Percentiles rank a stretch among this genome's conserved stretches.
Evolutionary conservation across 352 stramenopile species (phyloP).

Genomic region (Globisporangium viniferum): DNA sequence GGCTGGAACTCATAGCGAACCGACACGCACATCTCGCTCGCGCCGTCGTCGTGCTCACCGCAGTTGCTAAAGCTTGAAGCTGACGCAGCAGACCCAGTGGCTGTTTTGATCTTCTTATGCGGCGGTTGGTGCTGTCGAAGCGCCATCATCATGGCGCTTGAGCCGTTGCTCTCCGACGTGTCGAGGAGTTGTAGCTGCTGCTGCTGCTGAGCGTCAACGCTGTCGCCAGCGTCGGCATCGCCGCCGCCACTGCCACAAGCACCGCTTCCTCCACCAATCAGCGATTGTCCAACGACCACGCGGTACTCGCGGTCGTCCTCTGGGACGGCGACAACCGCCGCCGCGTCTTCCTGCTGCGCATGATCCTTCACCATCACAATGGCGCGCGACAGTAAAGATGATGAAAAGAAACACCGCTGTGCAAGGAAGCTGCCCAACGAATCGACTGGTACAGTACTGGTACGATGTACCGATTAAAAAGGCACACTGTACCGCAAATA

Average conservation of each 20-base stretch:
- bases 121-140: not conserved
- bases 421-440: not conserved
- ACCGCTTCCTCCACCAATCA: conserved; percentile 12
- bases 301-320: conserved; percentile 54
- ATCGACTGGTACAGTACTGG: not conserved
- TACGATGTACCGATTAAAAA: not conserved
- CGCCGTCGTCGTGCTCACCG: conserved; percentile 1
- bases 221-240: not conserved
- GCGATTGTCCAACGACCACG: conserved; percentile 49
- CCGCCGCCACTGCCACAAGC: not conserved
- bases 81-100: not conserved
- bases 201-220: not conserved
- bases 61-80: not conserved
- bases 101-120: not conserved
- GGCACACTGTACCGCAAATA: not conserved
- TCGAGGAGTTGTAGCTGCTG: not conserved
- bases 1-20: conserved; percentile 87
- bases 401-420: not conserved
- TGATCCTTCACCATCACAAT: not conserved
- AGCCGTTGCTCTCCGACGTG: not conserved
- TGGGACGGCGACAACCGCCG: conserved; percentile 12
- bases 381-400: not conserved
- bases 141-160: conserved; percentile 12
- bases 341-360: not conserved
- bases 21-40: conserved; percentile 36